phyloP scores from a whole-genome alignment of 148 eudicot genomes.

The Vaccinium corymbosum region DNA sequence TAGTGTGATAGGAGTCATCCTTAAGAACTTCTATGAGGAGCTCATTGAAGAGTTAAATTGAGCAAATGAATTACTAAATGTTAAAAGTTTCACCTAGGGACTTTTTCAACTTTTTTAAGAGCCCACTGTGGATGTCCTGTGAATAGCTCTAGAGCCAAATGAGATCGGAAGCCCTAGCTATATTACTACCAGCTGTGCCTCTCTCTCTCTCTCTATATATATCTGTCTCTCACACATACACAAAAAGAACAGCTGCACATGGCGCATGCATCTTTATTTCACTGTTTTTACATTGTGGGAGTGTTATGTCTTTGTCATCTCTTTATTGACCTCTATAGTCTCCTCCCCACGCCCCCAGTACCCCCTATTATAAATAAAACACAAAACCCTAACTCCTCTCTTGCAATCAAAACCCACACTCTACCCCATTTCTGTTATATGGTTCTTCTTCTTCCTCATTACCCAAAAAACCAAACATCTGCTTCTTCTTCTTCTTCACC shows the following conservation, averaged over 20 bases:
- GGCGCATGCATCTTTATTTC: slow-evolving; percentile 17
- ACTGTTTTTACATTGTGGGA: slow-evolving; percentile 14
- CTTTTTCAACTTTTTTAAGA: too few relatives aligned
- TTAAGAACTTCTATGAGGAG: too few relatives aligned
- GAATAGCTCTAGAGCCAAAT: background rate
- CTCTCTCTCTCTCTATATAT: background rate
- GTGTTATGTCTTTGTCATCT: background rate
- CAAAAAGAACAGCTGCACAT: background rate
- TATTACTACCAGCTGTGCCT: background rate
- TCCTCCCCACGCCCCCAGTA: background rate
- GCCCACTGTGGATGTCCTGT: too few relatives aligned
- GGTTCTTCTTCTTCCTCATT: background rate
- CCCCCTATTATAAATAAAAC: background rate
- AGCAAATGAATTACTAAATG: too few relatives aligned
- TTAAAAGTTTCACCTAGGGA: too few relatives aligned
- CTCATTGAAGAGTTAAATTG: too few relatives aligned
- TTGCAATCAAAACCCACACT: background rate
- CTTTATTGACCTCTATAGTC: background rate
- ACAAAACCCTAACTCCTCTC: background rate
- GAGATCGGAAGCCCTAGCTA: background rate
- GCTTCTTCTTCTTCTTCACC: background rate
- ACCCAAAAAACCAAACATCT: background rate
- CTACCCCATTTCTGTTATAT: background rate
- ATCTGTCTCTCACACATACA: background rate
- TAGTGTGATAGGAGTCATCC: too few relatives aligned